These are phyloP conservation scores for Zelonia costaricensis DNA, from an alignment of 208 protist genomes.

Conservation along the genomic window DNA sequence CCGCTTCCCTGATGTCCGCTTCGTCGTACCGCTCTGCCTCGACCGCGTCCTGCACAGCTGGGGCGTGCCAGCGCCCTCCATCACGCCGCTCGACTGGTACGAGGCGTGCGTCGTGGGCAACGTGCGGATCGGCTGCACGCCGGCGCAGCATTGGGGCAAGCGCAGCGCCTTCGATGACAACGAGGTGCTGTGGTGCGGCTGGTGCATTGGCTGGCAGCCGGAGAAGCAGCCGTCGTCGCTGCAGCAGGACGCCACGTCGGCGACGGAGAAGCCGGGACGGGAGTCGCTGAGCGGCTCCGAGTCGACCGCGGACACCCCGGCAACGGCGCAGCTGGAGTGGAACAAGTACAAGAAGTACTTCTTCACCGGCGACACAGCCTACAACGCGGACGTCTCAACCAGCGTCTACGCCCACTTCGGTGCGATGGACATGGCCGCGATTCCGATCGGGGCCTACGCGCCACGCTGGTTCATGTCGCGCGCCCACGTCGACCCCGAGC, in stretches of 20 bases:
- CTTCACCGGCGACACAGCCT: slow-evolving; percentile 61
- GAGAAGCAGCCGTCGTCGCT: neutral
- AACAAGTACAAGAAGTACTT: slow-evolving; percentile 46
- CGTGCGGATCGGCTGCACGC: slow-evolving; percentile 50
- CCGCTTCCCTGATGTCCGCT: slow-evolving; percentile 39
- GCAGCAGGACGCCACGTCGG: neutral
- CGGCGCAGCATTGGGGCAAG: slow-evolving; percentile 68
- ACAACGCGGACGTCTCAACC: slow-evolving; percentile 48
- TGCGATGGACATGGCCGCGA: slow-evolving; percentile 60
- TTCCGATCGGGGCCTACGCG: slow-evolving; percentile 88
- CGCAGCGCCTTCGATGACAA: slow-evolving; percentile 51
- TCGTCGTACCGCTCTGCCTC: slow-evolving; percentile 65
- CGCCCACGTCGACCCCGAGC: slow-evolving; percentile 67
- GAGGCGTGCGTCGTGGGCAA: slow-evolving; percentile 39
- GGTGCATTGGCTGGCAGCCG: slow-evolving; percentile 48
- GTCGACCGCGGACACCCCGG: neutral
- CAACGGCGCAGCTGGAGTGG: slow-evolving; percentile 25
- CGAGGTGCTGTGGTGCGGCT: slow-evolving; percentile 70
- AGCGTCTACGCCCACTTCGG: slow-evolving; percentile 49
- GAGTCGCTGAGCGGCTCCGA: neutral
- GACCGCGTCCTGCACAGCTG: slow-evolving; percentile 38
- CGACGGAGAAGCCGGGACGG: slow-evolving; percentile 1
- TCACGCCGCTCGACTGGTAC: slow-evolving; percentile 55
- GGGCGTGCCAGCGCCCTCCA: slow-evolving; percentile 37
- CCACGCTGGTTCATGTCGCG: slow-evolving; percentile 64